Evolutionary conservation across 1,139 yeast genomes (phyloP), one percentile per base, ranked within the genome.

Genomic region (Kodamaea suecica): DNA sequence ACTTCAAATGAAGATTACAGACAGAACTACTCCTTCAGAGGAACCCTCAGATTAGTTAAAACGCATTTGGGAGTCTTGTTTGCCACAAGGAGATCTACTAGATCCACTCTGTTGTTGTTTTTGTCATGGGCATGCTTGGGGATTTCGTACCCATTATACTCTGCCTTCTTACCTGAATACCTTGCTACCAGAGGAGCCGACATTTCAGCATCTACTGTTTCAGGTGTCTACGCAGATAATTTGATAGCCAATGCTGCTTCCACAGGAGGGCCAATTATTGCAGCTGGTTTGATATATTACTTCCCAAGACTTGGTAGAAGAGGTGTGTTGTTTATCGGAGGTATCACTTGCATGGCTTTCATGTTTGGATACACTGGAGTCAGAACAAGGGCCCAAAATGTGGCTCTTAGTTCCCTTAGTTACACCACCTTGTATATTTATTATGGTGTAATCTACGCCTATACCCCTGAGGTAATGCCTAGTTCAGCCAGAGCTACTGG

Each of bases 121-220:
- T 35, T 52, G 12, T 56, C 63, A 23, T 60, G 66, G 66, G 52
- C 58, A 25, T 45, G 57, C 24, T 49, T 62, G 19, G 68, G 67
- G 23, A 55, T 62, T 35, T 48, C 57, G 13, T 62, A 61, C 41
- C 63, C 63, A 17, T 53, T 61, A 35, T 62, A 59, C 37, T 57
- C 61, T 30, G 49, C 59, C 8, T 62, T 61, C 43, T 53, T 62
- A 36, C 66, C 65, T 4, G 49, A 39, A 10, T 62, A 62, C 45
- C 50, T 62, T 24, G 56, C 57, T 7, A 48, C 61, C n/a, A 48
- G 64, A 47, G 66, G 66, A 17, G 73, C 67, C 5, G 52, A 52
- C 27, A 53, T 57, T 20, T 49, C 58, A 31, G 62, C 64, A 10
- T 38, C 39, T 12, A 28, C 40, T 4, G 29, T 34, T 8, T 12